Base-by-base conservation (phyloP, 2,329 filamentous ascomycete genomes). In the Phyllosticta citriasiana region DNA sequence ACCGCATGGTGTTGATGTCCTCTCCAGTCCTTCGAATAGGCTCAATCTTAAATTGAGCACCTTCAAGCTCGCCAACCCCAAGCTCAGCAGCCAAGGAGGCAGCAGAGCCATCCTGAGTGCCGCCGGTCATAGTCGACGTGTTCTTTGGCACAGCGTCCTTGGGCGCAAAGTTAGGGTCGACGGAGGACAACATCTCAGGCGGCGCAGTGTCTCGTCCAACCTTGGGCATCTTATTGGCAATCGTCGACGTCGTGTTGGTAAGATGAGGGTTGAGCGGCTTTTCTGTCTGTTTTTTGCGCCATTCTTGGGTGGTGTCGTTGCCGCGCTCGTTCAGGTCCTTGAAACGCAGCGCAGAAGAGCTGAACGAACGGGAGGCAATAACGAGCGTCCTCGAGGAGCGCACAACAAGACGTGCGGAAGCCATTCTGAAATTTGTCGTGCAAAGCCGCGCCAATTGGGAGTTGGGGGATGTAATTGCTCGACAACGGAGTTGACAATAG, bases 21-120 rank as follows among this genome's bases (percentile, higher is more conserved):
- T 99, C 94, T 69, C 91, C 91, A 8, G 82, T 83, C 57, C 94
- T 84, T 64, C 88, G 85, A 66, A 97, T 76, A n/a, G 94, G 94
- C 80, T 96, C 90, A 69, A 97, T 86, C 73, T 85, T 88, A 78
- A 97, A 96, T 62, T 84, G 83, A 65, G 87, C 89, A 66, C 91
- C 91, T 73, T 95, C 86, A 70, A 97, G 85, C 80, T 97, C 91
- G 71, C 91, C 68, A 94, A 71, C 89, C 53, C 80, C 85, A 63
- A 96, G 82, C 67, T 96, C 90, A 63, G 80, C 75, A n/a, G 57
- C 57, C 50, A 52, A 19, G 70, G 83, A 83, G 68, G 75, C 69
- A 60, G 75, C 76, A 47, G 12, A 16, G 54, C 74, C 75, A 60
- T 78, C 72, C 72, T 87, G 84, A 12, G 82, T 83, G 55, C 83